A percentile compares a stretch with the other conserved stretches of the same genome.
These are phyloP conservation scores for Phialocephala sp. DNA, from an alignment of 2,329 filamentous ascomycete genomes.

Conservation along the genomic window DNA sequence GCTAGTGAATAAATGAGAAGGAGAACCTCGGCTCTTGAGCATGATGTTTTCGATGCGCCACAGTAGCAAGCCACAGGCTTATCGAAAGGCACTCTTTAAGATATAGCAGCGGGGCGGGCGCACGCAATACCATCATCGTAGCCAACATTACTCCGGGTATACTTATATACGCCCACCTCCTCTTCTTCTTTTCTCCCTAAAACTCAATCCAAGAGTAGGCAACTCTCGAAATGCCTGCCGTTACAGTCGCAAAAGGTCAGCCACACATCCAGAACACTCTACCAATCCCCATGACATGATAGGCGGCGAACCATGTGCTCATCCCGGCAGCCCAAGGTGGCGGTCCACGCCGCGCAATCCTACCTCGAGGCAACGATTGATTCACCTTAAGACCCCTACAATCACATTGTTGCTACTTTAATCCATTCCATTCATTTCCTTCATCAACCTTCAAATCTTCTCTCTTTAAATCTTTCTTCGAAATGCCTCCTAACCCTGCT, in stretches of 20 bases:
- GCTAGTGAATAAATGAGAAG: neutral
- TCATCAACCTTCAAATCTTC: neutral
- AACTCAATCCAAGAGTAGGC: constrained; percentile 13
- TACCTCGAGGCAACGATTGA: constrained; percentile 23
- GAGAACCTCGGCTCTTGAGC: neutral
- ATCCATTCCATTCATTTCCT: constrained; percentile 3
- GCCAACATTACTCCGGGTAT: neutral
- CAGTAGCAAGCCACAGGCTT: neutral
- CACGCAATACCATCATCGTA: constrained; percentile 5
- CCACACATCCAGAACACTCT: constrained; percentile 14
- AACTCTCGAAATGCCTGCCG: constrained; percentile 36
- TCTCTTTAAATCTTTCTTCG: constrained; percentile 24
- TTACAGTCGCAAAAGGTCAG: constrained; percentile 39
- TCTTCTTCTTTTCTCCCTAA: constrained; percentile 4
- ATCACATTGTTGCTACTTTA: neutral
- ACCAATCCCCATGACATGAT: constrained; percentile 22
- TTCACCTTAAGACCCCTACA: neutral
- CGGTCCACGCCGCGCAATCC: constrained; percentile 20
- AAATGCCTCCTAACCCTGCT: constrained; percentile 43
- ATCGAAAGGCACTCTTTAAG: neutral
- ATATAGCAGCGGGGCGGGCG: constrained; percentile 5
- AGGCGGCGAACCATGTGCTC: constrained; percentile 24
- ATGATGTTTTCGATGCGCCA: neutral
- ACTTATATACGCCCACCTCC: neutral
- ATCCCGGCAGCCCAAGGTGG: constrained; percentile 14